Base-by-base conservation (phyloP, 768 basidiomycete species). In the Mycena amicta region DNA sequence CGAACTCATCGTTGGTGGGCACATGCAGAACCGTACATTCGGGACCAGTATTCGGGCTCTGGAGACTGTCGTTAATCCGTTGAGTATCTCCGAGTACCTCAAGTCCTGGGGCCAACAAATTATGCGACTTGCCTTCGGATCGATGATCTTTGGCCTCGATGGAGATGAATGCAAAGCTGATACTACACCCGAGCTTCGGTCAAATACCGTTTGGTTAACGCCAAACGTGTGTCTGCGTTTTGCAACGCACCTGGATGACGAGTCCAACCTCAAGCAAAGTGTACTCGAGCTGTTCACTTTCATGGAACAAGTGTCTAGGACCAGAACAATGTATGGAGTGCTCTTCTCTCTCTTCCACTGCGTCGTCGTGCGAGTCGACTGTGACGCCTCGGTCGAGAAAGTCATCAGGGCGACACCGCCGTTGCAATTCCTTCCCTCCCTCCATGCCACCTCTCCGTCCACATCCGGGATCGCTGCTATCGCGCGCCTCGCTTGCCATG, bases 371-470 rank as follows among this genome's bases (percentile, higher is more conserved):
- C 27, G 46, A 25, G 23, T 62, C 16, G 52, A 56, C 33, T 18
- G 18, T 8, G 18, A 8, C 18, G 43, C 5, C 8, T 5, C 13
- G 22, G 56, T 29, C 29, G 23, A 29, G 0, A 28, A 23, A 4
- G 43, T 45, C n/a, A 50, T 39, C 6, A 50, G 16, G 13, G 54
- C 63, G 50, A 59, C 43, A 20, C 39, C 57, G 5, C 57, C 55
- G 18, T 41, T 65, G 25, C 57, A 56, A 39, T 65, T 65, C 52
- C 40, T 65, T 16, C 64, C 61, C n/a, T 55, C 50, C 11, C 52
- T 55, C 50, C 57, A 46, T 30, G 58, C 64, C 6, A 37, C 20
- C 2, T 60, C 57, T 1, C 62, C 62, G n/a, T 63, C 45, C 3
- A 60, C 59, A 3, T 47, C 47, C 13, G 59, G 59, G 6, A 51